Percentiles rank a stretch among this genome's conserved stretches.
These are phyloP conservation scores for Carex pumila DNA, from an alignment of 176 grass and related monocot genomes.

Conservation along the genomic window DNA sequence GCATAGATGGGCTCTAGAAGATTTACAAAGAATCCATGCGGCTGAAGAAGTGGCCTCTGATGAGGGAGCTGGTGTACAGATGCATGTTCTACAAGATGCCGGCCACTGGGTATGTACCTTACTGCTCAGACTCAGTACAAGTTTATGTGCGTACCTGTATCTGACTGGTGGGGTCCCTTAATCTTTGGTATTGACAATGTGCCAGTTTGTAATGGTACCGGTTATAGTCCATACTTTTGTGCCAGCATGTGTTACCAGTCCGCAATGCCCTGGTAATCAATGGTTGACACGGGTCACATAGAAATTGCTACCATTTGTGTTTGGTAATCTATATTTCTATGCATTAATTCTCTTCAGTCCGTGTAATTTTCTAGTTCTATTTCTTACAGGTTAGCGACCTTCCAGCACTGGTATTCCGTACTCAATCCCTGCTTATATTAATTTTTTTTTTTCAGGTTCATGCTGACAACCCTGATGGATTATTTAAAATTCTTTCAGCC, in stretches of 20 bases:
- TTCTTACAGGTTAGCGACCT: background rate
- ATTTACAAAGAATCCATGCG: slow-evolving; percentile 72
- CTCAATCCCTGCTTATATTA: background rate
- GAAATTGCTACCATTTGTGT: background rate
- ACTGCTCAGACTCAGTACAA: background rate
- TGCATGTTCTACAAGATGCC: slow-evolving; percentile 95
- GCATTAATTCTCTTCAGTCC: background rate
- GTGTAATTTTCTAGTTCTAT: background rate
- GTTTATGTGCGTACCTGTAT: background rate
- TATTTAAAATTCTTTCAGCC: slow-evolving; percentile 85
- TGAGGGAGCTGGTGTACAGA: slow-evolving; percentile 82
- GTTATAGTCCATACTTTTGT: background rate
- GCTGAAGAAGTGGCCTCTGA: slow-evolving; percentile 77
- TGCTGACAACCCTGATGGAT: slow-evolving; percentile 82
- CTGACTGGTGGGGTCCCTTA: background rate
- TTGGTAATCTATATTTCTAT: background rate
- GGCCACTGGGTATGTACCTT: slow-evolving; percentile 77
- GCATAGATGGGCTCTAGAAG: slow-evolving; percentile 98
- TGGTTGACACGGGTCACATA: too few species aligned
- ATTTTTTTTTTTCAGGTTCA: slow-evolving; percentile 55
- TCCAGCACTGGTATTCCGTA: background rate
- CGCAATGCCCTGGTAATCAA: background rate
- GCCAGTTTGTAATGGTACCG: background rate
- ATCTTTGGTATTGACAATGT: background rate
- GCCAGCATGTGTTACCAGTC: background rate